Evolutionary conservation across 2,329 filamentous ascomycete genomes (phyloP).

Genomic region (Stagonosporopsis vannaccii): DNA sequence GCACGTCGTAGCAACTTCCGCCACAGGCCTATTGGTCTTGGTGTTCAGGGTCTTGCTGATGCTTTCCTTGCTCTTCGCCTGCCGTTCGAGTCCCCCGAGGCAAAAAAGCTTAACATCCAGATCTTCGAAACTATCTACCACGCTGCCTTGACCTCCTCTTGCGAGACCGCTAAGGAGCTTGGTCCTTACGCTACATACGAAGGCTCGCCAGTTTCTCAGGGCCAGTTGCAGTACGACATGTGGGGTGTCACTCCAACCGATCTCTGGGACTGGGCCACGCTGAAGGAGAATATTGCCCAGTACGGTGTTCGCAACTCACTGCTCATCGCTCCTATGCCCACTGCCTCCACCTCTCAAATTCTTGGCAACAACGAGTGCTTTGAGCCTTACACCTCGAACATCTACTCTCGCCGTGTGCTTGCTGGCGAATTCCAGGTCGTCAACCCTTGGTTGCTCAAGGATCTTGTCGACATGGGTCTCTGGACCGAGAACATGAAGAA

Average conservation of each 20-base stretch:
- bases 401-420: slow-evolving; percentile 97
- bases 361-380: slow-evolving; percentile 99
- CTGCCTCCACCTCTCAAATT: slow-evolving; percentile 96
- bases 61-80: slow-evolving; percentile 96
- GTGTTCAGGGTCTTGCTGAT: slow-evolving; percentile 97
- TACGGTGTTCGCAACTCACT: slow-evolving; percentile 95
- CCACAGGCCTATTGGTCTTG: slow-evolving; percentile 92
- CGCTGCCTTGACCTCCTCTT: slow-evolving; percentile 87
- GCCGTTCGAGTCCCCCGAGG: slow-evolving; percentile 96
- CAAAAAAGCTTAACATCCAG: slow-evolving; percentile 92
- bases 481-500: slow-evolving; percentile 99
- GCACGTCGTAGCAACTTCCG: slow-evolving; percentile 96
- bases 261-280: slow-evolving; percentile 92
- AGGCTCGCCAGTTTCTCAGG: slow-evolving; percentile 92
- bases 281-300: slow-evolving; percentile 91
- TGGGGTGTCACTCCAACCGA: slow-evolving; percentile 93
- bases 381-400: slow-evolving; percentile 99
- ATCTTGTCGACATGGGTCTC: slow-evolving; percentile 94
- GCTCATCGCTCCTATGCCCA: slow-evolving; percentile 96
- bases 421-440: slow-evolving; percentile 99
- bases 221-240: slow-evolving; percentile 98
- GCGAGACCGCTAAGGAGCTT: slow-evolving; percentile 81
- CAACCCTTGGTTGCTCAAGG: slow-evolving; percentile 98
- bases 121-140: slow-evolving; percentile 99
- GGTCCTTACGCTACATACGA: slow-evolving; percentile 90